Percentiles rank a stretch among this genome's conserved stretches.
Conservation (phyloP, 2,329 filamentous ascomycete genomes). For the Rhynchosporium agropyri region DNA sequence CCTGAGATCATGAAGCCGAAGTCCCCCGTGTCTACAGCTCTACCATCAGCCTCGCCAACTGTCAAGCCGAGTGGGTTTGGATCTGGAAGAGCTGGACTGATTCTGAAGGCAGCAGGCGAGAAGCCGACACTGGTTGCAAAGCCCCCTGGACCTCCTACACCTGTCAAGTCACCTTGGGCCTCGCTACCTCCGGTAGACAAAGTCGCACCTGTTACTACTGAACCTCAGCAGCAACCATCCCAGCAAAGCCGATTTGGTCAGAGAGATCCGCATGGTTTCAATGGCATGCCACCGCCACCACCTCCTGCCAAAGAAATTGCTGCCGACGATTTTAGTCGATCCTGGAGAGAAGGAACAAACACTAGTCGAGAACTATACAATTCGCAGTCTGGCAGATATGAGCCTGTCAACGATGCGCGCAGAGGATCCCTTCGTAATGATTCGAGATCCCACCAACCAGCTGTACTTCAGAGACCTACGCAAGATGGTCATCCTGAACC, state of each 20-base stretch:
- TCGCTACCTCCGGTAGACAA: slow-evolving; percentile 82
- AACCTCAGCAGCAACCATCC: slow-evolving; percentile 52
- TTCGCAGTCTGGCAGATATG: slow-evolving; percentile 91
- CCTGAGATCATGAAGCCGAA: slow-evolving; percentile 37
- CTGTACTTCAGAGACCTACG: slow-evolving; percentile 74
- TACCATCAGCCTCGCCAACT: slow-evolving; percentile 38
- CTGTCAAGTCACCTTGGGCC: slow-evolving; percentile 91
- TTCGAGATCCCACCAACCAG: slow-evolving; percentile 67
- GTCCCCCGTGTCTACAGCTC: slow-evolving; percentile 39
- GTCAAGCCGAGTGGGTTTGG: slow-evolving; percentile 40
- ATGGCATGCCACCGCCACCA: slow-evolving; percentile 54
- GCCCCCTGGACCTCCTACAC: slow-evolving; percentile 65
- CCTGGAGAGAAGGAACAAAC: slow-evolving; percentile 73
- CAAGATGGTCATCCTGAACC: slow-evolving; percentile 76
- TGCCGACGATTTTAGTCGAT: slow-evolving; percentile 88
- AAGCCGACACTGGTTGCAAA: slow-evolving; percentile 76
- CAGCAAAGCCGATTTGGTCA: slow-evolving; percentile 52
- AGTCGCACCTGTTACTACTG: slow-evolving; percentile 68
- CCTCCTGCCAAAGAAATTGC: slow-evolving; percentile 79
- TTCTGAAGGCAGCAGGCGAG: slow-evolving; percentile 68
- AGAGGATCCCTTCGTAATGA: slow-evolving; percentile 71
- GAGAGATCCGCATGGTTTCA: slow-evolving; percentile 59
- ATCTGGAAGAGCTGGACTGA: slow-evolving; percentile 56
- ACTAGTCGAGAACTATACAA: slow-evolving; percentile 83
- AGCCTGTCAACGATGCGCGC: slow-evolving; percentile 78